Evolutionary conservation across 306 rosid genomes (phyloP).

Genomic region (Lathyrus oleraceus): DNA sequence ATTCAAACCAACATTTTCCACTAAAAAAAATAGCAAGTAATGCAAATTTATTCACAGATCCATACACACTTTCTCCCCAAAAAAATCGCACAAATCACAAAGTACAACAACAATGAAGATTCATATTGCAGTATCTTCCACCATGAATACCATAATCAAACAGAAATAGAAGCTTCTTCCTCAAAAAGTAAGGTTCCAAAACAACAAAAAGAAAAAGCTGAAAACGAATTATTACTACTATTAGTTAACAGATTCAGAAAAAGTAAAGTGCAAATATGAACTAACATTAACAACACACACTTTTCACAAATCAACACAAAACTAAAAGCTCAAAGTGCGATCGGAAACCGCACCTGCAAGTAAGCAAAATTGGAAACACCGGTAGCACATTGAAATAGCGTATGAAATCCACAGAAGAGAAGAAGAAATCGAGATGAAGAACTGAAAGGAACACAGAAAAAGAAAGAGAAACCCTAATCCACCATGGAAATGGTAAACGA

Average conservation of each 20-base stretch:
- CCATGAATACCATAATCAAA: constrained; percentile 5
- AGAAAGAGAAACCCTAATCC: constrained; percentile 51
- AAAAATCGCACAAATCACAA: constrained; percentile 10
- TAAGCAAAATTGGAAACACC: constrained; percentile 19
- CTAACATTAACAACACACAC: background rate
- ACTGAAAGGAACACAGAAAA: background rate
- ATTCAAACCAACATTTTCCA: constrained; percentile 1
- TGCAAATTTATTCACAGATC: constrained; percentile 14
- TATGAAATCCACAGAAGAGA: constrained; percentile 11
- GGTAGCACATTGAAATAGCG: constrained; percentile 36
- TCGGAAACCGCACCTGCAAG: constrained; percentile 49
- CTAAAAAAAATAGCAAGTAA: background rate
- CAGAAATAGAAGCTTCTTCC: constrained; percentile 6
- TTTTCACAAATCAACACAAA: background rate
- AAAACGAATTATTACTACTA: background rate
- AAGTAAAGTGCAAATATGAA: background rate
- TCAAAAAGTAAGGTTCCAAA: constrained; percentile 15
- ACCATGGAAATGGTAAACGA: constrained; percentile 22
- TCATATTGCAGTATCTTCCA: background rate
- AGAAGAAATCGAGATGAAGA: constrained; percentile 23
- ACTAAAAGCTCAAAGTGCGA: constrained; percentile 27
- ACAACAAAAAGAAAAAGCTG: constrained; percentile 2
- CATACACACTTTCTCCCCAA: background rate
- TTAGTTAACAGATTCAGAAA: constrained; percentile 35
- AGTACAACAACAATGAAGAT: background rate